phyloP scores from a whole-genome alignment of 768 basidiomycete genomes.

The Russula sp. region DNA sequence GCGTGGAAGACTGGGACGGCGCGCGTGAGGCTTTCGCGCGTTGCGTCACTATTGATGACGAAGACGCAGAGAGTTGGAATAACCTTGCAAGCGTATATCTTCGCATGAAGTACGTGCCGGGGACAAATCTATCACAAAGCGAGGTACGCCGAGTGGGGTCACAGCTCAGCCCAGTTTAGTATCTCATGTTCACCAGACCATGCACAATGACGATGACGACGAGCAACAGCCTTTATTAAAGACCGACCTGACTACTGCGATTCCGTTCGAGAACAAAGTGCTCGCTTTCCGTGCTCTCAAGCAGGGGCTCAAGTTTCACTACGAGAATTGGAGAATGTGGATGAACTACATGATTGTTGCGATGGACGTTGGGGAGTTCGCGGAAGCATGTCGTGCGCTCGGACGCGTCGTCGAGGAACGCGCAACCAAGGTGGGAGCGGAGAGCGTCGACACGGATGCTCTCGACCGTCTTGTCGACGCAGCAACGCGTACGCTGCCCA shows the following conservation, averaged over 20 bases:
- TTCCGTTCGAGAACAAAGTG: constrained; percentile 71
- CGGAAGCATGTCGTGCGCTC: constrained; percentile 82
- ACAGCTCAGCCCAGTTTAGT: background rate
- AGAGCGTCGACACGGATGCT: constrained; percentile 79
- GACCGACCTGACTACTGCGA: constrained; percentile 33
- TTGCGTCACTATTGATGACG: constrained; percentile 89
- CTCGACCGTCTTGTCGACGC: constrained; percentile 86
- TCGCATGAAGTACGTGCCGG: constrained; percentile 55
- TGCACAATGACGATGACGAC: constrained; percentile 2
- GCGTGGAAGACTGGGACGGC: constrained; percentile 79
- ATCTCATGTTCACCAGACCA: background rate
- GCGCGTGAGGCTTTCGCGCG: constrained; percentile 81
- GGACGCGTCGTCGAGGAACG: constrained; percentile 77
- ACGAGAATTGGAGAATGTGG: constrained; percentile 99
- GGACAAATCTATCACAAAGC: constrained; percentile 36
- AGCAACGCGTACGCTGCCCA: constrained; percentile 56
- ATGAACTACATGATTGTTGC: constrained; percentile 93
- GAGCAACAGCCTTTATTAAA: background rate
- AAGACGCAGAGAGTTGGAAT: constrained; percentile 98
- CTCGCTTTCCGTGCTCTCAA: constrained; percentile 91
- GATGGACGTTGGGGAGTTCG: constrained; percentile 88
- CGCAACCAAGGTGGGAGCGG: constrained; percentile 48
- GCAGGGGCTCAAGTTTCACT: constrained; percentile 78
- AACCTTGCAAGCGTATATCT: constrained; percentile 95
- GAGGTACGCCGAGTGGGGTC: constrained; percentile 30